Evolutionary conservation across 2,329 filamentous ascomycete species (phyloP), one percentile per base, ranked within the genome.

Genomic region (Arthrobotrys sphaeroides): DNA sequence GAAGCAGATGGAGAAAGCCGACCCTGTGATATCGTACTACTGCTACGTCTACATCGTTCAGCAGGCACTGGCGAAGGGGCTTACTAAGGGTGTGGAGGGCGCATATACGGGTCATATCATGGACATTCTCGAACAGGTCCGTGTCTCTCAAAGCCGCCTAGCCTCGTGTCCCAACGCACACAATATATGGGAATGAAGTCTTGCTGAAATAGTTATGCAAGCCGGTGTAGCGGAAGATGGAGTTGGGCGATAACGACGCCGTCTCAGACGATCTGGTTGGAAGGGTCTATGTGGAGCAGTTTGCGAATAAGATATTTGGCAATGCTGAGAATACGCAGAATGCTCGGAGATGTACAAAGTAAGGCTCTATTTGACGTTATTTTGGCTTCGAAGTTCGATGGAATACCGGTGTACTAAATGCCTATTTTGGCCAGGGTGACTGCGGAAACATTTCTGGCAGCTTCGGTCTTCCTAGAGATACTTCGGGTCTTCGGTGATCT

Each of bases 31-130:
- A 79, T 87, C 94, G 77, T 99, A 98, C 83, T 98, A 94, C 93
- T 95, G 94, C 82, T 90, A 96, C 81, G 97, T 95, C 83, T 95
- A 92, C 86, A 92, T 95, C 24, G 91, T 97, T 51, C 93, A 98
- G 80, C 92, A 96, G 81, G 96, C 99, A 78, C 88, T 99, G 12
- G 86, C 88, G 61, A 92, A 81, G 87, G 89, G 47, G 88, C 98
- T 42, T 94, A 98, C 83, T 90, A 87, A 73, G 84, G 91, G 95
- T 81, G 87, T 91, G 78, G 93, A 94, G 81, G 90, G 91, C 80
- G 83, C 87, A 77, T 99, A 93, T 83, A 97, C 94, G 0, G 91
- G 90, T 57, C 86, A 86, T 24, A 84, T 98, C 79, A 95, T 99
- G 89, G 94, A 98, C 83, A 93, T 91, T 84, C 86, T 99, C 78